Conservation (phyloP, 2,329 filamentous ascomycete genomes). For the Aspergillus oerlinghausenensis region DNA sequence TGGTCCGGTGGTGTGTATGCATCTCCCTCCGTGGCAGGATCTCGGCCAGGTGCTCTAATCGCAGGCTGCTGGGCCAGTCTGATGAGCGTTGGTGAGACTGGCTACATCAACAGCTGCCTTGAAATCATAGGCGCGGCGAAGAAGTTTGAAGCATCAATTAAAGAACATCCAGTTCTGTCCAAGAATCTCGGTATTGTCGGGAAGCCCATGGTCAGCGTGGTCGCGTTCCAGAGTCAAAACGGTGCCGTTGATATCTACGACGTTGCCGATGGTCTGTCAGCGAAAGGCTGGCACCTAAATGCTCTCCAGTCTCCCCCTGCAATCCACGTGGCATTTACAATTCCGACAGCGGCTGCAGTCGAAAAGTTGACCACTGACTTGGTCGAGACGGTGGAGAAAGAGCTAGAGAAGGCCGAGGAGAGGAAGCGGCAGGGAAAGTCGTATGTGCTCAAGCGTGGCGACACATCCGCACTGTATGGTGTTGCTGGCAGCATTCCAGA, state of each 20-base stretch:
- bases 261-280: constrained; percentile 80
- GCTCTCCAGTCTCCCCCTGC: constrained; percentile 86
- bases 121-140: constrained; percentile 84
- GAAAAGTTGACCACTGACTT: constrained; percentile 73
- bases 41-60: constrained; percentile 86
- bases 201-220: constrained; percentile 79
- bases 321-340: constrained; percentile 88
- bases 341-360: constrained; percentile 76
- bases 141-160: constrained; percentile 72
- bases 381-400: constrained; percentile 54
- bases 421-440: constrained; percentile 57
- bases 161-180: constrained; percentile 62
- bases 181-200: constrained; percentile 76
- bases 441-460: constrained; percentile 51
- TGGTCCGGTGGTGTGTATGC: constrained; percentile 97
- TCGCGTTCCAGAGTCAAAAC: constrained; percentile 75
- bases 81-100: constrained; percentile 80
- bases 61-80: constrained; percentile 93
- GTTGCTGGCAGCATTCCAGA: constrained; percentile 93
- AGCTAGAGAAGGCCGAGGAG: constrained; percentile 76
- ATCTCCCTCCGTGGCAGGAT: constrained; percentile 85
- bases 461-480: constrained; percentile 85
- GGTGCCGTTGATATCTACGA: constrained; percentile 82
- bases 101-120: constrained; percentile 81
- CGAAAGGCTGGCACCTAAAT: constrained; percentile 91